Conservation (phyloP, 768 basidiomycete genomes). For the Lanmaoa rubissima region DNA sequence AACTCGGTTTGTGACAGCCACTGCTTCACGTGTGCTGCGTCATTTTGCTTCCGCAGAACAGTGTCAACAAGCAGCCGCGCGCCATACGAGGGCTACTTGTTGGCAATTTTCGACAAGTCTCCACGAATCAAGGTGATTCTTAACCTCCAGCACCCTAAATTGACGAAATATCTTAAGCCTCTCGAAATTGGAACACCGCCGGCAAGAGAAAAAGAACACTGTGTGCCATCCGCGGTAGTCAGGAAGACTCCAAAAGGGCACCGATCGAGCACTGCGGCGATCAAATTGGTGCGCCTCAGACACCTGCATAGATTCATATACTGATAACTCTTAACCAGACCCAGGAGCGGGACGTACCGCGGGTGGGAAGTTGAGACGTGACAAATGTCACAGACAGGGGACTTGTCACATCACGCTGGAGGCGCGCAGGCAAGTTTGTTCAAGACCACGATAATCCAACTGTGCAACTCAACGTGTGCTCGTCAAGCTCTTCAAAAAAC, state of each 20-base stretch:
- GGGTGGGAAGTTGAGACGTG: conserved; percentile 16
- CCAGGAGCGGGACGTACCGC: conserved; percentile 1
- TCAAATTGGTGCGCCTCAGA: conserved; percentile 3
- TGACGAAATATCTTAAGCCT: background rate
- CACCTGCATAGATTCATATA: background rate
- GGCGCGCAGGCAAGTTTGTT: conserved; percentile 28
- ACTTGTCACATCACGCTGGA: conserved; percentile 27
- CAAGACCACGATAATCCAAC: conserved; percentile 26
- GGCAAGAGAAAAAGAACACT: background rate
- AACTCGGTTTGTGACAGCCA: conserved; percentile 18
- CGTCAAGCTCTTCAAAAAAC: conserved; percentile 23
- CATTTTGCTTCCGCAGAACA: conserved; percentile 18
- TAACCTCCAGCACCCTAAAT: background rate
- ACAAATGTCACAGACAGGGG: conserved; percentile 30
- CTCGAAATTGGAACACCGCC: conserved; percentile 16
- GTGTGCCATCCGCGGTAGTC: background rate
- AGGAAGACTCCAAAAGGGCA: background rate
- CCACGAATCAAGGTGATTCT: conserved; percentile 4
- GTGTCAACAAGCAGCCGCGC: background rate
- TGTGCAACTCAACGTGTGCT: conserved; percentile 32
- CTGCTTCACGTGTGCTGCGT: conserved; percentile 2
- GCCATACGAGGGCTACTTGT: background rate
- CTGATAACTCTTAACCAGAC: background rate
- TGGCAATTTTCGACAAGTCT: background rate
- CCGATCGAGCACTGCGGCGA: background rate